A percentile compares a stretch with the other conserved stretches of the same genome.
Conservation (phyloP, 1,139 yeast genomes). For the Candida dubliniensis region DNA sequence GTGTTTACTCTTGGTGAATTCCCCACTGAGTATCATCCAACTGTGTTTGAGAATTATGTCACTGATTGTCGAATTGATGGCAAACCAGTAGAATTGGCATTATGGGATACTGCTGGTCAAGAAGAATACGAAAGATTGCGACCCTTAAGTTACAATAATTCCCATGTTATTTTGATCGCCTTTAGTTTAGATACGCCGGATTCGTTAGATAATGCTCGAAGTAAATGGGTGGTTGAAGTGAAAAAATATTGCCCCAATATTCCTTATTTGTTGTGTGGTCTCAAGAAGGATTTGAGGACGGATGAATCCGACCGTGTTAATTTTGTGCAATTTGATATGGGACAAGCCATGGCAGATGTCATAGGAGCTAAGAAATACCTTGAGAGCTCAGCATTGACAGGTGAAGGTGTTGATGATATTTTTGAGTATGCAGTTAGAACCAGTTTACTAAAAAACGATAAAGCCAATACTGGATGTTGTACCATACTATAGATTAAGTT, state of each 20-base stretch:
- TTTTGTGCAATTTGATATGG: conserved; percentile 56
- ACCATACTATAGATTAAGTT: conserved; percentile 23
- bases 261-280: conserved; percentile 65
- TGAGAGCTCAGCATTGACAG: conserved; percentile 76
- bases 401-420: conserved; percentile 81
- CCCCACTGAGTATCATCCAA: conserved; percentile 85
- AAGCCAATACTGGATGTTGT: conserved; percentile 35
- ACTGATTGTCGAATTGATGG: conserved; percentile 94
- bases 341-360: conserved; percentile 57
- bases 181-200: conserved; percentile 72
- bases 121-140: conserved; percentile 83
- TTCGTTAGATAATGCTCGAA: conserved; percentile 64
- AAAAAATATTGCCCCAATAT: conserved; percentile 64
- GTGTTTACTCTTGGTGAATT: conserved; percentile 89
- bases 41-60: conserved; percentile 93
- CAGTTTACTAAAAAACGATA: conserved; percentile 47
- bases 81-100: conserved; percentile 80
- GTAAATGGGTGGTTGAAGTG: conserved; percentile 76
- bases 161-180: conserved; percentile 70
- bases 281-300: conserved; percentile 64
- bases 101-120: conserved; percentile 98
- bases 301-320: conserved; percentile 17
- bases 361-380: conserved; percentile 70
- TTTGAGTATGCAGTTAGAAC: conserved; percentile 75
- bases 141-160: conserved; percentile 80